These are phyloP conservation scores for Suillus americanus DNA, from an alignment of 768 basidiomycete species.

Conservation along the genomic window DNA sequence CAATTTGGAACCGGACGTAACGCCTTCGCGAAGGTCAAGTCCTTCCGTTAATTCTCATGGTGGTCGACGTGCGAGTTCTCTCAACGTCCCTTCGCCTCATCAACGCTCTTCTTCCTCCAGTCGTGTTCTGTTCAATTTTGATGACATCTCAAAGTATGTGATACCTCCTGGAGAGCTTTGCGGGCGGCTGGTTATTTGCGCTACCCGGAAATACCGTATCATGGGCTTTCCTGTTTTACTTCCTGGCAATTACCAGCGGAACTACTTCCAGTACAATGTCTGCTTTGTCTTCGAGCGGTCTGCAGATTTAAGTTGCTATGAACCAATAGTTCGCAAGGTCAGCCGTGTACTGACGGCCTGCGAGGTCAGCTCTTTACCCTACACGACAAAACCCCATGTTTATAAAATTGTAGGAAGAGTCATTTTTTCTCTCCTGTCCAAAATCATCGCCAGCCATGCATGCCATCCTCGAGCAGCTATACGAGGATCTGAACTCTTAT, in stretches of 20 bases:
- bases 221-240: conserved; percentile 90
- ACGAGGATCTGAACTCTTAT: conserved; percentile 96
- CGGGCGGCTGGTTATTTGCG: conserved; percentile 84
- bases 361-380: conserved; percentile 60
- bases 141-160: conserved; percentile 90
- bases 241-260: conserved; percentile 73
- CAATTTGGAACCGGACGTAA: conserved; percentile 31
- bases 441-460: conserved; percentile 66
- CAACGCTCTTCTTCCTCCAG: conserved; percentile 52
- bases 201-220: conserved; percentile 79
- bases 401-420: conserved; percentile 66
- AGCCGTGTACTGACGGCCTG: conserved; percentile 85
- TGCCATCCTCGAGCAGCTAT: conserved; percentile 91
- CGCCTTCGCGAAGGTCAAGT: conserved; percentile 52
- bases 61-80: conserved; percentile 42
- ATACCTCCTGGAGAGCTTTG: conserved; percentile 87
- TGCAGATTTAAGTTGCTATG: conserved; percentile 93
- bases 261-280: conserved; percentile 91
- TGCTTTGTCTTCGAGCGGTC: conserved; percentile 95
- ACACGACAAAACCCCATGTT: conserved; percentile 5
- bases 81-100: conserved; percentile 42
- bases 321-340: conserved; percentile 93
- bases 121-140: conserved; percentile 78
- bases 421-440: conserved; percentile 78
- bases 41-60: conserved; percentile 48